A percentile compares a stretch with the other conserved stretches of the same genome.
These are phyloP conservation scores for Trichoderma harzianum DNA, from an alignment of 2,329 filamentous ascomycete species.

Conservation along the genomic window DNA sequence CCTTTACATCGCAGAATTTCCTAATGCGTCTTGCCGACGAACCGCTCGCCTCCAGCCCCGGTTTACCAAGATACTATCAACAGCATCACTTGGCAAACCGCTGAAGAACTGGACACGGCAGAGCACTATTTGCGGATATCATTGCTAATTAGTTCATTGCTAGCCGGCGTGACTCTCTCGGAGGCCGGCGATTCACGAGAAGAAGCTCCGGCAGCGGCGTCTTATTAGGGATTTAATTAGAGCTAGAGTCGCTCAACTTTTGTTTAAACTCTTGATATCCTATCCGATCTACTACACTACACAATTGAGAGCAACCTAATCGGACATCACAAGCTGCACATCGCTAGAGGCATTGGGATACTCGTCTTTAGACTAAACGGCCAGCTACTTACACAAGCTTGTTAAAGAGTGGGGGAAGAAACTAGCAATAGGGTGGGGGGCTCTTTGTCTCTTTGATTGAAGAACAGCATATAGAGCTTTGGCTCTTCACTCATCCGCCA, in stretches of 20 bases:
- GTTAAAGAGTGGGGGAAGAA: constrained; percentile 13
- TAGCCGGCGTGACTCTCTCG: constrained; percentile 7
- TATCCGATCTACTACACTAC: not conserved
- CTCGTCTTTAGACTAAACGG: not conserved
- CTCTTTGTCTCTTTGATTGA: not conserved
- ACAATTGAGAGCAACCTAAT: not conserved
- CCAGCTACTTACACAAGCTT: not conserved
- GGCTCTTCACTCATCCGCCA: not conserved
- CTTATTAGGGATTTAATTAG: not conserved
- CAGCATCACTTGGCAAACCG: not conserved
- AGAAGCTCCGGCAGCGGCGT: not conserved
- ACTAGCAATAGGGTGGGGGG: not conserved
- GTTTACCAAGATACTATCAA: not conserved
- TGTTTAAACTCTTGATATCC: not conserved
- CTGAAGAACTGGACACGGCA: not conserved
- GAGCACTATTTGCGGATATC: constrained; percentile 2
- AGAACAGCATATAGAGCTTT: not conserved
- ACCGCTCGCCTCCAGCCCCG: not conserved
- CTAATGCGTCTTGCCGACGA: constrained; percentile 9
- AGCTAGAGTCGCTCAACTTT: not conserved
- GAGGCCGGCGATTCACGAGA: constrained; percentile 11
- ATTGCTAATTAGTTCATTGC: constrained; percentile 14
- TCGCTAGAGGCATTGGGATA: not conserved
- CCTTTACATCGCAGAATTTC: not conserved
- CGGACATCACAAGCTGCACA: not conserved